Evolutionary conservation across 2,329 filamentous ascomycete species (phyloP), one percentile per base, ranked within the genome.

Genomic region (Chaetothyriales sp.): DNA sequence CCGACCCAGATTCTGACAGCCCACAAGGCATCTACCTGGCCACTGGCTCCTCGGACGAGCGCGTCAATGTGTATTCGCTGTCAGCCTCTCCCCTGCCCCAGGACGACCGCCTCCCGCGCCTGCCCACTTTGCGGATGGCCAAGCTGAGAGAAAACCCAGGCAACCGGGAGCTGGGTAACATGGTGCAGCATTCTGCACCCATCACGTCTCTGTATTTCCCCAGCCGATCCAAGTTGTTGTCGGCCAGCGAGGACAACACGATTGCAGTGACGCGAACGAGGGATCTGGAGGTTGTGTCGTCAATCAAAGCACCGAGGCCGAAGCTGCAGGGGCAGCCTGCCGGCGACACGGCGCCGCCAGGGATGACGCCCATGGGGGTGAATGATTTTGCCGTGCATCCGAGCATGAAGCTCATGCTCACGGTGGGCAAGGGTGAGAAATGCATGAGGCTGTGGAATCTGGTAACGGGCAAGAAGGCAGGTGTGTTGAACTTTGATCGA

Each of bases 361-460:
- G 88, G 18, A 85, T 82, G 47, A 80, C 85, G 22, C 89, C 89
- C 0, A 80, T 83, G n/a, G 92, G 92, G 18, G 81, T 97, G 60
- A 97, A 95, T 66, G 86, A 89, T 66, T 94, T 98, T 66, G 88
- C 90, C 1, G 85, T 98, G 22, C 92, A 98, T 66, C 90, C 92
- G 0, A 94, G 86, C 66, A 87, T 94, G 78, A 97, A 95, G 71
- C 74, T 98, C 48, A 95, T 97, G 86, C 81, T 98, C 54, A 94
- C 81, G 61, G 89, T 97, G 7, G 85, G 87, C 60, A 87, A 84
- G 62, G 89, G 89, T 58, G 92, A 98, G 71, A 82, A 81, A 58
- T 88, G 83, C 63, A 94, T 98, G 86, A 76, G 92, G 58, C 69
- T 97, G 58, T 98, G 92, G 92, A 97, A 98, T 64, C 68, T 98